Conservation (phyloP, 2,329 filamentous ascomycete species). For the Cladophialophora carrionii region DNA sequence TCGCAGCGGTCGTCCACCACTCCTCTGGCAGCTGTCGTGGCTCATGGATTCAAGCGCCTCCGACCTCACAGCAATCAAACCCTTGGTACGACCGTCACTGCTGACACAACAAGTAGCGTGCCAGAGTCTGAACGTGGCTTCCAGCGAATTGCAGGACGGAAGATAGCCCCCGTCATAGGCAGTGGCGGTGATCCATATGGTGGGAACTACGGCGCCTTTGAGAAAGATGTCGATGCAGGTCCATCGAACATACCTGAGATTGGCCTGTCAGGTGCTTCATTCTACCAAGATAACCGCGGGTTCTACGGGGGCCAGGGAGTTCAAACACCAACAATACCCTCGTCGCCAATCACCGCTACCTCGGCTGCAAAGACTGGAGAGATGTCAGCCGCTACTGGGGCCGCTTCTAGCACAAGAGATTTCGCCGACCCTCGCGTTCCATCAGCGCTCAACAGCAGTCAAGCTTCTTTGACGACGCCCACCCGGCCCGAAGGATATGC, state of each 20-base stretch:
- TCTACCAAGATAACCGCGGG: conserved; percentile 41
- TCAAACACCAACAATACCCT: conserved; percentile 30
- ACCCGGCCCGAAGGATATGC: conserved; percentile 42
- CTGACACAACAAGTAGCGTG: conserved; percentile 34
- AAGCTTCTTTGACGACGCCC: conserved; percentile 29
- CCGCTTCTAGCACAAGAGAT: conserved; percentile 23
- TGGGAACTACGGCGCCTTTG: conserved; percentile 38
- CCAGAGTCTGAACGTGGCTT: conserved; percentile 51
- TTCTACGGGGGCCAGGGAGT: conserved; percentile 37
- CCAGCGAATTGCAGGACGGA: conserved; percentile 55
- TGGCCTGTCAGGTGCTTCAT: conserved; percentile 39
- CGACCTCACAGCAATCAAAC: conserved; percentile 43
- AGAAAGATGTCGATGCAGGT: conserved; percentile 36
- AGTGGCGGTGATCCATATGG: conserved; percentile 54
- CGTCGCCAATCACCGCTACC: conserved; percentile 31
- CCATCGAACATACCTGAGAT: conserved; percentile 32
- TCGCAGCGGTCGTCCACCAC: conserved; percentile 46
- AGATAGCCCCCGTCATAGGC: conserved; percentile 52
- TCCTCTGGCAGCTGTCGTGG: conserved; percentile 46
- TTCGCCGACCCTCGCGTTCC: conserved; percentile 22
- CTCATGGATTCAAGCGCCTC: conserved; percentile 45
- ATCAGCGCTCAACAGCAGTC: conserved; percentile 22
- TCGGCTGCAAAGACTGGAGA: conserved; percentile 19
- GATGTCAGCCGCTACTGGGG: conserved; percentile 3
- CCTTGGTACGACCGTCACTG: conserved; percentile 43